Percentiles rank a stretch among this genome's conserved stretches.
phyloP scores from a whole-genome alignment of 768 basidiomycete species.

The Tephrocybe sp. region DNA sequence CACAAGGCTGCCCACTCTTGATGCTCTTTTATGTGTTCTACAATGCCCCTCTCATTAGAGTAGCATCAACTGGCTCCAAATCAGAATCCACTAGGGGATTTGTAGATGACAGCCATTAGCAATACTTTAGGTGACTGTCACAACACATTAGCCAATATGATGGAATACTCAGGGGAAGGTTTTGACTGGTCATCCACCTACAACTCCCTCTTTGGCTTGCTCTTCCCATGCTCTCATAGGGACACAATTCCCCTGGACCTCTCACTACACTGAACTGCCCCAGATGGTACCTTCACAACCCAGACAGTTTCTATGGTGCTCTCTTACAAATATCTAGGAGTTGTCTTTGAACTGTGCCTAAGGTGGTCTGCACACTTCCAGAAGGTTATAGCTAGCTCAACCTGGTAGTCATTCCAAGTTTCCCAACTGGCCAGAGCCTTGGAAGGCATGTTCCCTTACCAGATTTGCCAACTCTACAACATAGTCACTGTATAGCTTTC shows the following conservation, averaged over 20 bases:
- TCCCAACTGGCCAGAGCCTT: background rate
- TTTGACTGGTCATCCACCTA: slow-evolving; percentile 24
- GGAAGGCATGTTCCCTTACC: background rate
- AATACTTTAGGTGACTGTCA: slow-evolving; percentile 18
- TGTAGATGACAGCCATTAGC: slow-evolving; percentile 29
- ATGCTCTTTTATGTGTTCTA: slow-evolving; percentile 1
- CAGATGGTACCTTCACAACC: background rate
- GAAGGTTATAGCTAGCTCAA: slow-evolving; percentile 2
- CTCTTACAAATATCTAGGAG: background rate
- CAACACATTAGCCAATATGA: slow-evolving; percentile 22
- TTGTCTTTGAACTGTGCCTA: background rate
- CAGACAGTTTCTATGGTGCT: background rate
- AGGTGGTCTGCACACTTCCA: background rate
- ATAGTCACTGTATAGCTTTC: slow-evolving; percentile 4
- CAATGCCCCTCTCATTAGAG: background rate
- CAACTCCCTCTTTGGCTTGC: slow-evolving; percentile 32
- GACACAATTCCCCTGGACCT: slow-evolving; percentile 21
- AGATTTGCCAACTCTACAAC: slow-evolving; percentile 11
- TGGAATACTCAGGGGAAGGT: slow-evolving; percentile 21
- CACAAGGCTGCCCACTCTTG: background rate
- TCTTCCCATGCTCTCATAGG: slow-evolving; percentile 26
- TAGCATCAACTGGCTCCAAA: background rate
- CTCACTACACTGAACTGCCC: background rate
- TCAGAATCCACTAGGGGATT: slow-evolving; percentile 25
- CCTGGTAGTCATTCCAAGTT: slow-evolving; percentile 4